phyloP scores from a whole-genome alignment of 768 basidiomycete genomes.

The Boletus bicolor region DNA sequence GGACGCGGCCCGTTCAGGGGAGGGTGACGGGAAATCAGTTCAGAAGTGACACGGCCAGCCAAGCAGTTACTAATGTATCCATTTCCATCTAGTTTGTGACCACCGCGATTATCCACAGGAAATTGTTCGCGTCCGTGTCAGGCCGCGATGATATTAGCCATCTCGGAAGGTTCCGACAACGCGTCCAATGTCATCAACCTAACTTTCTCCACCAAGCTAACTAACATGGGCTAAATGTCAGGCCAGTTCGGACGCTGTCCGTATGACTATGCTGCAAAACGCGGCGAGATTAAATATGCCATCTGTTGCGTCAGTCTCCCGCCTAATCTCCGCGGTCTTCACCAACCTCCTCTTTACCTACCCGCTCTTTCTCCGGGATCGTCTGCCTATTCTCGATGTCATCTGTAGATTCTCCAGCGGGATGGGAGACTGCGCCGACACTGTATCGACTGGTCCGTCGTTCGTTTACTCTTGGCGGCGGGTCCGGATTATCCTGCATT shows the following conservation, averaged over 20 bases:
- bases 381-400: not conserved
- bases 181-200: not conserved
- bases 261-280: not conserved
- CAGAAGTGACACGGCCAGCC: too few species aligned
- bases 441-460: not conserved
- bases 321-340: not conserved
- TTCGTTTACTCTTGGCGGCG: conserved; percentile 9
- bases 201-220: not conserved
- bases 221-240: not conserved
- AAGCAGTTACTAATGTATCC: too few species aligned
- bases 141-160: too few species aligned
- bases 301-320: not conserved
- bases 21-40: too few species aligned
- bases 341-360: not conserved
- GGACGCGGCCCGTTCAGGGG: too few species aligned
- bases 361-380: not conserved
- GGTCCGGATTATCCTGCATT: conserved; percentile 13
- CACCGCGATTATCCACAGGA: not conserved
- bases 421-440: not conserved
- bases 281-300: too few species aligned
- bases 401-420: not conserved
- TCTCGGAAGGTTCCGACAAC: not conserved
- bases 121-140: too few species aligned
- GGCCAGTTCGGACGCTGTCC: not conserved
- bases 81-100: too few species aligned